Evolutionary conservation across 352 stramenopile species (phyloP), one percentile per base, ranked within the genome.

Genomic region (Phytophthora lateralis): DNA sequence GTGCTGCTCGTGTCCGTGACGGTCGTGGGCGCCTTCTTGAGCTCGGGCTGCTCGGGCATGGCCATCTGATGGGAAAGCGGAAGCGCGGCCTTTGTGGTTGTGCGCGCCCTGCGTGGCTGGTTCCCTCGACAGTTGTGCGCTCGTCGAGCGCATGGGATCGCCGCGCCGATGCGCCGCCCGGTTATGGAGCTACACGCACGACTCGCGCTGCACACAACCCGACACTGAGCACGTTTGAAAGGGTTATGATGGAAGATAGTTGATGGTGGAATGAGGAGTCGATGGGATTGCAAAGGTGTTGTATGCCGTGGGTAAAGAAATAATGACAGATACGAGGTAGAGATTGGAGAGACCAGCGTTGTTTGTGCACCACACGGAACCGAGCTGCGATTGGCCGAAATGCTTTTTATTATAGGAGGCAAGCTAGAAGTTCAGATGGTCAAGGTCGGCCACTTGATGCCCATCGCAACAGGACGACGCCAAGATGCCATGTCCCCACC

Each of bases 1-100:
- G 53, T 55, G 38, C 56, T 77, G 56, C 55, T 75, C 17, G 68
- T 77, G 55, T 63, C 64, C 15, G 45, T 68, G n/a, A 50, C 55
- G 20, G 49, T 46, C 15, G 43, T 70, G 7, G 30, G 43, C 20
- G 52, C 45, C 6, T 69, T 72, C 54, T 68, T 68, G 17, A 69
- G 53, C 67, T 69, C 59, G 24, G 30, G 30, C 37, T 53, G 38
- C 51, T 73, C 52, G 4, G n/a, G 34, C 64, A 68, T 53, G 38
- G 50, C 50, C 56, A 58, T 62, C 52, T 69, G 58, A 46, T 68
- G 58, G 34, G 24, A 68, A 58, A 17, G 38, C 58, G 30, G 59
- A 63, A 72, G 21, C 41, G 46, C 24, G n/a, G 21, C 21, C 21
- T 57, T 59, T 64, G 49, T 58, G 35, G 42, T 73, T 73, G 59